A percentile compares a stretch with the other conserved stretches of the same genome.
These are phyloP conservation scores for Berberis thunbergii DNA, from an alignment of 164 flowering plant genomes.

Conservation along the genomic window DNA sequence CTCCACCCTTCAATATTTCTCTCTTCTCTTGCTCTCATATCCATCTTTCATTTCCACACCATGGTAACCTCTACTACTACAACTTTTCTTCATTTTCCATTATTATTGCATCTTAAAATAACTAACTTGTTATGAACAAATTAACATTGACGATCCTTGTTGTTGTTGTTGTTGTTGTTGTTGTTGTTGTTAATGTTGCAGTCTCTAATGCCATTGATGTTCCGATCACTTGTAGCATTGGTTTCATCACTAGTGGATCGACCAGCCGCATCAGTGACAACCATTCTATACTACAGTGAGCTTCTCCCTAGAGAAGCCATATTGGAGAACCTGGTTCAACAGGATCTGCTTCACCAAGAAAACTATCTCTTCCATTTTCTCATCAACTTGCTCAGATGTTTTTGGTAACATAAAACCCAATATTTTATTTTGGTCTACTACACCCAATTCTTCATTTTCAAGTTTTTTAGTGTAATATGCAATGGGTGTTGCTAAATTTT, in stretches of 20 bases:
- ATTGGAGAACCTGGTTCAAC: constrained; percentile 37
- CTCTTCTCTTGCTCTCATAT: too few species aligned
- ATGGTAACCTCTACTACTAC: too few species aligned
- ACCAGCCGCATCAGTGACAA: constrained; percentile 41
- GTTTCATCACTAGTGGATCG: constrained; percentile 19
- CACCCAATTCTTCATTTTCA: too few species aligned
- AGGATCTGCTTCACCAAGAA: constrained; percentile 30
- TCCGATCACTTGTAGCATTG: constrained; percentile 44
- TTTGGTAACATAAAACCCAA: constrained; percentile 27
- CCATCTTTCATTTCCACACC: too few species aligned
- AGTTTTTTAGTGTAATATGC: too few species aligned
- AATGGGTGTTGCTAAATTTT: too few species aligned
- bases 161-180: background rate
- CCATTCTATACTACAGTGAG: constrained; percentile 48
- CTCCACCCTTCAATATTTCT: too few species aligned
- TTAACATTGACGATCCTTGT: too few species aligned
- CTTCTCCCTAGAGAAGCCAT: constrained; percentile 39
- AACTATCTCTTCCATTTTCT: constrained; percentile 50
- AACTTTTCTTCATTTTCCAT: too few species aligned
- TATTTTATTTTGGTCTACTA: too few species aligned
- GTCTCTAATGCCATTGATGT: constrained; percentile 36
- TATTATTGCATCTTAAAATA: too few species aligned
- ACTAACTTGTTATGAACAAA: too few species aligned
- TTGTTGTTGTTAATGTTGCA: constrained; percentile 16
- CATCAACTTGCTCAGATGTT: constrained; percentile 46